Conservation (phyloP, 2,329 filamentous ascomycete genomes). For the Ophiostoma quercus region DNA sequence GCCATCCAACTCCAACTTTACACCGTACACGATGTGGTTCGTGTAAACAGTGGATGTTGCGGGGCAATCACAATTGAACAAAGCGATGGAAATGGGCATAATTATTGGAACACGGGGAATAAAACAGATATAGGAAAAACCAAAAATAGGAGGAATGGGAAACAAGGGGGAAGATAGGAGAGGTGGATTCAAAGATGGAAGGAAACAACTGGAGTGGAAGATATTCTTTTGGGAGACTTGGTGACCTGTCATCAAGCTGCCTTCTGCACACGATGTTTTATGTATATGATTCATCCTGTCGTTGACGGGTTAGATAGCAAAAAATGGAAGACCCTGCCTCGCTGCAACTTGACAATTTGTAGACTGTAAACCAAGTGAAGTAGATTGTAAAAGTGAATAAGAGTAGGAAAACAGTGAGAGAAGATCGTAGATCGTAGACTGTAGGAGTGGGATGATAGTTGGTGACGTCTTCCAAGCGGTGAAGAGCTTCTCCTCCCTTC, state of each 20-base stretch:
- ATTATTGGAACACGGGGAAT: not conserved
- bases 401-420: not conserved
- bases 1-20: constrained; percentile 29
- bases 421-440: not conserved
- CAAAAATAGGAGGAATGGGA: not conserved
- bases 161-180: not conserved
- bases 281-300: not conserved
- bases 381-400: not conserved
- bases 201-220: not conserved
- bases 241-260: not conserved
- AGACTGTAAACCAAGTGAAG: not conserved
- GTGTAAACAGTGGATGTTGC: constrained; percentile 36
- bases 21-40: constrained; percentile 43
- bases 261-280: not conserved
- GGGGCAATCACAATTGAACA: too few relatives aligned
- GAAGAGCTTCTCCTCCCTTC: not conserved
- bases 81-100: not conserved
- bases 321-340: not conserved
- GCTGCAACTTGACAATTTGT: not conserved
- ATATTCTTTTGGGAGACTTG: not conserved
- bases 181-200: not conserved
- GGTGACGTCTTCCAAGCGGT: not conserved
- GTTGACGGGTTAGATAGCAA: constrained; percentile 3
- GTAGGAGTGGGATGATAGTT: not conserved
- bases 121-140: not conserved